These are phyloP conservation scores for Maudiozyma serrabonitensis DNA, from an alignment of 805 yeast genomes.

Conservation along the genomic window DNA sequence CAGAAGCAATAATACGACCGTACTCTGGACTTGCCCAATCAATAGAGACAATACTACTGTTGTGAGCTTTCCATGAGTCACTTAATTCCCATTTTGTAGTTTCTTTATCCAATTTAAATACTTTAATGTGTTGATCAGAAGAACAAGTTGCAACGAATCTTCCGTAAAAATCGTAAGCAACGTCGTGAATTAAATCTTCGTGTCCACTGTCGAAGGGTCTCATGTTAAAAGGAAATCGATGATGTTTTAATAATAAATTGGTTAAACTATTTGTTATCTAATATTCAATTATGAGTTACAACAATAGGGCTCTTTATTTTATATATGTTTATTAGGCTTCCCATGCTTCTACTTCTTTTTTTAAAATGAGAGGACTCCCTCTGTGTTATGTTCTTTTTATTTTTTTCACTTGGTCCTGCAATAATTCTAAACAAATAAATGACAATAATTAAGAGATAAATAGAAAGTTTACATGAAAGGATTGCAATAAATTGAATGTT, in stretches of 20 bases:
- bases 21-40: constrained; percentile 94
- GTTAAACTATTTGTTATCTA: too few species aligned
- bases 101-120: constrained; percentile 63
- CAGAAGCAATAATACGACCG: constrained; percentile 78
- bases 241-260: not conserved
- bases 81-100: constrained; percentile 64
- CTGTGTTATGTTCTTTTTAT: too few species aligned
- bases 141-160: constrained; percentile 88
- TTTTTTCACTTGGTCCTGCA: too few species aligned
- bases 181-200: constrained; percentile 84
- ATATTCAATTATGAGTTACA: too few species aligned
- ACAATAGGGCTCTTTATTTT: too few species aligned
- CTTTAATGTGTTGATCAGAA: constrained; percentile 87
- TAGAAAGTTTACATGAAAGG: too few species aligned
- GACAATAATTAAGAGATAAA: too few species aligned
- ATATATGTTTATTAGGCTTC: not conserved
- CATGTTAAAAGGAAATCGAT: constrained; percentile 23
- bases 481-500: not conserved
- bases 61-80: constrained; percentile 95
- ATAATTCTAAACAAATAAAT: too few species aligned
- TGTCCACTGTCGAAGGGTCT: constrained; percentile 84
- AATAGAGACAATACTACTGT: constrained; percentile 70
- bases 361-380: not conserved
- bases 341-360: not conserved
- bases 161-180: constrained; percentile 89